Conservation (phyloP, 257 asterid species). For the Linaria vulgaris region DNA sequence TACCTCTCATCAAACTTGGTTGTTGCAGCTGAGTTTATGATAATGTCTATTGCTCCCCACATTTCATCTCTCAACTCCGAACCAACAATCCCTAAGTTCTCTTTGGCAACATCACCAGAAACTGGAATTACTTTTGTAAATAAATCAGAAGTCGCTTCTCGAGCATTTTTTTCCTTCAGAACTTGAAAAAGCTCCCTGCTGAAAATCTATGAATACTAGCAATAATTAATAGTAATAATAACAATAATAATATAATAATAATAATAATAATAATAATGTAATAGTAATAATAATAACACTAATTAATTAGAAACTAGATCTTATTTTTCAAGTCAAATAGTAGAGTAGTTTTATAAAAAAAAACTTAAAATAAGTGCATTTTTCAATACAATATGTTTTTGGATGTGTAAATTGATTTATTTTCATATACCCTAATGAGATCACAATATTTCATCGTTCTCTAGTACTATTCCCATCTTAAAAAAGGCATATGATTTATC, state of each 20-base stretch:
- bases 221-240: background rate
- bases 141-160: background rate
- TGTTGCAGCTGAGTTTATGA: constrained; percentile 68
- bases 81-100: constrained; percentile 37
- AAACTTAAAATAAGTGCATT: too few relatives aligned
- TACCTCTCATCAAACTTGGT: constrained; percentile 50
- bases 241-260: background rate
- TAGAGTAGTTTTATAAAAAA: too few relatives aligned
- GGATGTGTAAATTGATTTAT: too few relatives aligned
- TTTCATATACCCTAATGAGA: too few relatives aligned
- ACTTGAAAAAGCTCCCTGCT: constrained; percentile 37
- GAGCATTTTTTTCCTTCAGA: constrained; percentile 34
- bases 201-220: constrained; percentile 31
- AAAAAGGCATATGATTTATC: too few relatives aligned
- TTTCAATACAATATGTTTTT: too few relatives aligned
- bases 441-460: too few relatives aligned
- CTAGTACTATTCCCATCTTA: too few relatives aligned
- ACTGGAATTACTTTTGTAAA: constrained; percentile 32
- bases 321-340: too few relatives aligned
- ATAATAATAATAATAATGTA: too few relatives aligned
- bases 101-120: constrained; percentile 34
- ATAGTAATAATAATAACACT: too few relatives aligned
- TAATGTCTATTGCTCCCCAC: constrained; percentile 39
- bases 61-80: constrained; percentile 28
- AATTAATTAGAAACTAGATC: too few relatives aligned